These are phyloP conservation scores for Colletotrichum horii DNA, from an alignment of 2,329 filamentous ascomycete species.

Conservation along the genomic window DNA sequence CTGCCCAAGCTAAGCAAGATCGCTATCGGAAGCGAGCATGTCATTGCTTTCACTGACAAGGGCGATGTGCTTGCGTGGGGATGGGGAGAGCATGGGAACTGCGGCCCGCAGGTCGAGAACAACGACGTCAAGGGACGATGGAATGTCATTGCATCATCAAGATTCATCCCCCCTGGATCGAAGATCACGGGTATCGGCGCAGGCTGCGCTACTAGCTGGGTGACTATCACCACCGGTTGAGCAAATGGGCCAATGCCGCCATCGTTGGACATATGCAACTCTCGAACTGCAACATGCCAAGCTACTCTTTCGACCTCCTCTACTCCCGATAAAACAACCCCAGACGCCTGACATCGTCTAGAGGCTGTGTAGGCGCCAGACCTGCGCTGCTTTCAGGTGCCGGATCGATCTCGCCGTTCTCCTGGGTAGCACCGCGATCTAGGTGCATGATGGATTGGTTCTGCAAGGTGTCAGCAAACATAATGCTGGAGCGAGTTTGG, in stretches of 20 bases:
- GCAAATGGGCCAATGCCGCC: constrained; percentile 14
- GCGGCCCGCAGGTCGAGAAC: constrained; percentile 70
- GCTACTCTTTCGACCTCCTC: constrained; percentile 33
- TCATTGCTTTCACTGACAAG: constrained; percentile 70
- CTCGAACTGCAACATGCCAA: constrained; percentile 27
- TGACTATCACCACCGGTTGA: constrained; percentile 52
- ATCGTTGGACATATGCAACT: background rate
- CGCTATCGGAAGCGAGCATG: constrained; percentile 90
- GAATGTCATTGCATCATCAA: constrained; percentile 68
- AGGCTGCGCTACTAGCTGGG: constrained; percentile 91
- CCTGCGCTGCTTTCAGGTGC: constrained; percentile 27
- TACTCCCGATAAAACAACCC: constrained; percentile 40
- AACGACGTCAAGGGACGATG: constrained; percentile 73
- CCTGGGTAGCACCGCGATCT: constrained; percentile 38
- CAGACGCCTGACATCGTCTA: constrained; percentile 67
- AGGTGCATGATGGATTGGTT: constrained; percentile 49
- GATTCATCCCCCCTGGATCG: constrained; percentile 54
- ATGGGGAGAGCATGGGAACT: constrained; percentile 98
- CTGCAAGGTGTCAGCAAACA: constrained; percentile 40
- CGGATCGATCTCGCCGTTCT: constrained; percentile 27
- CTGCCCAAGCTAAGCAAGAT: constrained; percentile 67
- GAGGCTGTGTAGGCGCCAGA: constrained; percentile 75
- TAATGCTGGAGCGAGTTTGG: background rate
- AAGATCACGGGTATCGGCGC: constrained; percentile 71
- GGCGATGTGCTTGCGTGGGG: constrained; percentile 84